phyloP scores from a whole-genome alignment of 2,329 filamentous ascomycete species.

The Aspergillus caelatus region DNA sequence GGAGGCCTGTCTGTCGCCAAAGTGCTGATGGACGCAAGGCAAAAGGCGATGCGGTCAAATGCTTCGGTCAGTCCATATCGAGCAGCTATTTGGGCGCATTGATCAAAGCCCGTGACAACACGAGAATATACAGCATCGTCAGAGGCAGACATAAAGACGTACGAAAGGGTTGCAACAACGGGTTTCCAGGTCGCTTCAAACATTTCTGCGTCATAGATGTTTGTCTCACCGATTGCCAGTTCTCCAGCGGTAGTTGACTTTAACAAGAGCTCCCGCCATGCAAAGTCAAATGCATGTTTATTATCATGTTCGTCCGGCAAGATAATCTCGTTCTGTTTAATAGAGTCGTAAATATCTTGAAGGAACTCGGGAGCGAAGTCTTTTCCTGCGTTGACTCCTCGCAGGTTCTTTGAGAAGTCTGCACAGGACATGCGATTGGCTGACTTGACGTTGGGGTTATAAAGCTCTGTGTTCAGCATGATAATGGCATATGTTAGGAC shows the following conservation, averaged over 20 bases:
- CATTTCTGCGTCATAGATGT: conserved; percentile 96
- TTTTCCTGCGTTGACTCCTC: conserved; percentile 82
- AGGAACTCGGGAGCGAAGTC: conserved; percentile 86
- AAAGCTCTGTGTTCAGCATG: conserved; percentile 95
- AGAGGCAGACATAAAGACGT: conserved; percentile 98
- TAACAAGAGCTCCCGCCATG: conserved; percentile 89
- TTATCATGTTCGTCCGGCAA: conserved; percentile 97
- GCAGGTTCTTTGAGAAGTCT: conserved; percentile 85
- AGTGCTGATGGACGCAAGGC: conserved; percentile 86
- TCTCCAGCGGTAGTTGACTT: conserved; percentile 78
- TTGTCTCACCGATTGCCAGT: conserved; percentile 81
- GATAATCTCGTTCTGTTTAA: conserved; percentile 92
- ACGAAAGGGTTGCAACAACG: conserved; percentile 90
- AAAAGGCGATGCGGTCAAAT: conserved; percentile 89
- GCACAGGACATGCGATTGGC: conserved; percentile 80
- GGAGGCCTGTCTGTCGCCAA: conserved; percentile 74
- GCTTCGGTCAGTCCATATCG: conserved; percentile 82
- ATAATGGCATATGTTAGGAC: conserved; percentile 95
- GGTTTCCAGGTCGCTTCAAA: conserved; percentile 95
- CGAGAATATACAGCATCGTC: conserved; percentile 94
- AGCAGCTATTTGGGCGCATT: conserved; percentile 90
- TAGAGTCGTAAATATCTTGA: conserved; percentile 84
- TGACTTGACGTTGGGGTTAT: conserved; percentile 81
- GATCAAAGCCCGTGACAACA: conserved; percentile 91
- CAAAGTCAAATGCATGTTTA: conserved; percentile 93